Base-by-base conservation (phyloP, 257 asterid species). In the Penstemon davidsonii region DNA sequence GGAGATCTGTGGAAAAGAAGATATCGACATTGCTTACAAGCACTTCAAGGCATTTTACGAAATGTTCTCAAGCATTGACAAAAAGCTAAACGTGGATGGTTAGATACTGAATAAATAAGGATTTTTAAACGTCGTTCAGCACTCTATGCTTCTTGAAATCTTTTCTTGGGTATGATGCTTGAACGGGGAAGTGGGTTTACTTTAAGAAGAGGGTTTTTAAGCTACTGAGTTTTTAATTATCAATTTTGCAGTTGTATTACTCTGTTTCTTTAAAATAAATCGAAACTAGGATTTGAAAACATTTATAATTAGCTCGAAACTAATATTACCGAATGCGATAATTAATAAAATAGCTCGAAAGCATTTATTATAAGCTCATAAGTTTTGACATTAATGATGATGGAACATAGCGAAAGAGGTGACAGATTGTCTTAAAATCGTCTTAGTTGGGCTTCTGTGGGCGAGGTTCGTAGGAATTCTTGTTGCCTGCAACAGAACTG, bases 1-100 rank as follows among this genome's bases (percentile, higher is more conserved):
- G 79, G 96, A 94, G 79, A 86, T 91, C n/a, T 94, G 97, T 62
- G 99, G 90, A 61, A 91, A 83, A 81, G 89, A 91, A 71, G 99
- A 91, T 43, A 80, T 94, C 49, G 95, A 94, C 84, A 76, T 85
- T 73, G 97, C 98, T 57, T 88, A 94, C 87, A 79, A 78, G 83
- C 99, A 88, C 86, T 91, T 94, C 82, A 94, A 87, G 89, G 96
- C 98, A 49, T 91, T 94, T 76, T 94, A 83, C 75, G 76, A 66
- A 72, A 81, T 88, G 53, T 87, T 91, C 80, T 87, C 98, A 49
- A 84, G 88, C 85, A 75, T 94, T 13, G 96, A 94, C 83, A 79
- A 76, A 70, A 86, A 81, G 82, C 86, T 94, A 55, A 79, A 71
- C 13, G 87, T 92, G 57, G 97, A 88, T 77, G 73, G 54, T 76